A percentile compares a stretch with the other conserved stretches of the same genome.
phyloP scores from a whole-genome alignment of 768 basidiomycete species.

The Chlorophyllum brunneum region DNA sequence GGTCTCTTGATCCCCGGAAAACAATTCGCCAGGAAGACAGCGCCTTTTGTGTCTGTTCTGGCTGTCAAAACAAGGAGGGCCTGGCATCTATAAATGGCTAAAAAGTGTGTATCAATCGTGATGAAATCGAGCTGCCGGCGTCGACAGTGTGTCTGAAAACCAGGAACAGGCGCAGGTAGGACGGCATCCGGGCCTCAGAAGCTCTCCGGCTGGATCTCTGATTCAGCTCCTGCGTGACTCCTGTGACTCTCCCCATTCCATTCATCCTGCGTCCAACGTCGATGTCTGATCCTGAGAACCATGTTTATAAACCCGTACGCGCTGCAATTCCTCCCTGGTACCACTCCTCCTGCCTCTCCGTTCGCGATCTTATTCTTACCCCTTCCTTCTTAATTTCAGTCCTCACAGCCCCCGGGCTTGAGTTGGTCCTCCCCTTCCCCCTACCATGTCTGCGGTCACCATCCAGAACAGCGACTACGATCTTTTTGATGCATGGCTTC shows the following conservation, averaged over 20 bases:
- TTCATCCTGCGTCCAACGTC: conserved; percentile 3
- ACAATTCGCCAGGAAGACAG: background rate
- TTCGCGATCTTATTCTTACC: conserved; percentile 5
- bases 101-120: background rate
- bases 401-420: conserved; percentile 12
- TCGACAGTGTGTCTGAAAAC: conserved; percentile 9
- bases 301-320: conserved; percentile 9
- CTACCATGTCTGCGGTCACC: conserved; percentile 31
- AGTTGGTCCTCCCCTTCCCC: conserved; percentile 10
- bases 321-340: background rate
- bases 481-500: conserved; percentile 73
- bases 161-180: conserved; percentile 9
- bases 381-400: conserved; percentile 17
- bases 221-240: background rate
- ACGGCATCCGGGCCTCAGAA: background rate
- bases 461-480: conserved; percentile 68
- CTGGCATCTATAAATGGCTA: background rate
- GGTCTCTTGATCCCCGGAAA: no score
- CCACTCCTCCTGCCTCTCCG: background rate
- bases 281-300: conserved; percentile 11
- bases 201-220: conserved; percentile 4
- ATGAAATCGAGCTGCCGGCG: conserved; percentile 1
- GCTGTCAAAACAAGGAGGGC: background rate
- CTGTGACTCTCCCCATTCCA: conserved; percentile 1
- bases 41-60: background rate